Percentiles rank a stretch among this genome's conserved stretches.
These are phyloP conservation scores for Rhododendron griersonianum DNA, from an alignment of 148 eudicot species.

Conservation along the genomic window DNA sequence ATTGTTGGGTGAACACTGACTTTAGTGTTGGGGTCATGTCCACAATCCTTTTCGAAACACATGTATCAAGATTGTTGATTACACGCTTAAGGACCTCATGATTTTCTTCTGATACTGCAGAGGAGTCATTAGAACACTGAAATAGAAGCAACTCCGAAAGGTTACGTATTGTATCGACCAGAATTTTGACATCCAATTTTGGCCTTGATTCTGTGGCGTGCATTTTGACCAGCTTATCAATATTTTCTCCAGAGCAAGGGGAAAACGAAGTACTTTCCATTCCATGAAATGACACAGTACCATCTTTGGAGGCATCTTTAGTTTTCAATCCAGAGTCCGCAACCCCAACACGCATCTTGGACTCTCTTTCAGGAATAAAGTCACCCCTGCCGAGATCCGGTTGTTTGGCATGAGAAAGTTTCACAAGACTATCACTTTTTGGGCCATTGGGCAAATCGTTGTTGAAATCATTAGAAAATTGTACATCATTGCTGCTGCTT, in stretches of 20 bases:
- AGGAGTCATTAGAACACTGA: conserved; percentile 36
- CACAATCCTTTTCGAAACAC: conserved; percentile 30
- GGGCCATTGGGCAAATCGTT: conserved; percentile 16
- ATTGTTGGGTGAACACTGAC: conserved; percentile 12
- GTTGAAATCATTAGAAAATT: conserved; percentile 16
- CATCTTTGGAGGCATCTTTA: conserved; percentile 19
- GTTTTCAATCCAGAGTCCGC: not conserved
- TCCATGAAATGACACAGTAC: conserved; percentile 15
- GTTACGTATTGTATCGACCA: conserved; percentile 51
- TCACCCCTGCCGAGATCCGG: conserved; percentile 14
- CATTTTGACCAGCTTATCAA: conserved; percentile 10
- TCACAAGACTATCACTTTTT: conserved; percentile 15
- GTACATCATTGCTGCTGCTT: conserved; percentile 21
- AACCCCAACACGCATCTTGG: not conserved
- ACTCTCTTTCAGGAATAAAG: conserved; percentile 16
- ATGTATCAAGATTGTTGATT: conserved; percentile 57
- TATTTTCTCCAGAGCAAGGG: conserved; percentile 32
- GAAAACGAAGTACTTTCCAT: conserved; percentile 22
- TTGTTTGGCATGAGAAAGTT: conserved; percentile 19
- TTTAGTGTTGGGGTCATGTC: conserved; percentile 17
- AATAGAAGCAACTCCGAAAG: conserved; percentile 60
- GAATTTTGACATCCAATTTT: conserved; percentile 39
- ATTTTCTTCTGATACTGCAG: conserved; percentile 34
- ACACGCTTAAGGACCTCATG: conserved; percentile 32
- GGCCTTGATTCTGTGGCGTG: conserved; percentile 20